Base-by-base conservation (phyloP, 192 early-diverging fungal genomes). In the Podila horticola region DNA sequence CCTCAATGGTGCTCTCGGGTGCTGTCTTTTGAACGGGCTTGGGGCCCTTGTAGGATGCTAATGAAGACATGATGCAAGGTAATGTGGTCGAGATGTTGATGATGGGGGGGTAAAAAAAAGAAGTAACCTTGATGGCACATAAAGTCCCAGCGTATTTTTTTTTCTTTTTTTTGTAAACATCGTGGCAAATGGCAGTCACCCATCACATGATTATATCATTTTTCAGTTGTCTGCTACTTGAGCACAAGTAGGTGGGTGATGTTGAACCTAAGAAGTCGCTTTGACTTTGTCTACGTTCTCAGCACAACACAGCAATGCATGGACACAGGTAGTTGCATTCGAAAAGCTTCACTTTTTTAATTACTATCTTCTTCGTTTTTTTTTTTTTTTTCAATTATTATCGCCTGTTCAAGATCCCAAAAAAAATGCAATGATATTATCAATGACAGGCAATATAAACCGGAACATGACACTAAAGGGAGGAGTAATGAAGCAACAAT, bases 1-100 rank as follows among this genome's bases (percentile, higher is more conserved):
- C 82, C 5, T 73, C 66, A 11, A 73, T 65, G 65, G 63, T 82
- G 72, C 82, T 52, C 26, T 71, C 24, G 26, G 41, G 45, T 41
- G 64, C 26, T 61, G 83, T 28, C 72, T 82, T 64, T 74, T 86
- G 36, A 36, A 69, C 69, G 48, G 77, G 77, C 71, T 81, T 81
- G 7, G 77, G 77, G 30, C 77, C 77, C 58, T 81, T 81, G 62
- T 81, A 81, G 17, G 77, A 63, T 17, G 70, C 77, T 41, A 81
- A 48, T 8, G 77, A 81, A 17, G 70, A 73, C 77, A 79, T 79
- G 59, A 55, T 71, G 64, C n/a, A 41, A 55, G 22, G 45, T 48
- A 31, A 30, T 34, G 49, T 33, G 51, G 34, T 60, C n/a, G 34
- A 38, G 34, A 7, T 36, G 34, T 19, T 38, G 62, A 36, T 63